Conservation (phyloP, 2,329 filamentous ascomycete species). For the Plectosphaerella cucumerina region DNA sequence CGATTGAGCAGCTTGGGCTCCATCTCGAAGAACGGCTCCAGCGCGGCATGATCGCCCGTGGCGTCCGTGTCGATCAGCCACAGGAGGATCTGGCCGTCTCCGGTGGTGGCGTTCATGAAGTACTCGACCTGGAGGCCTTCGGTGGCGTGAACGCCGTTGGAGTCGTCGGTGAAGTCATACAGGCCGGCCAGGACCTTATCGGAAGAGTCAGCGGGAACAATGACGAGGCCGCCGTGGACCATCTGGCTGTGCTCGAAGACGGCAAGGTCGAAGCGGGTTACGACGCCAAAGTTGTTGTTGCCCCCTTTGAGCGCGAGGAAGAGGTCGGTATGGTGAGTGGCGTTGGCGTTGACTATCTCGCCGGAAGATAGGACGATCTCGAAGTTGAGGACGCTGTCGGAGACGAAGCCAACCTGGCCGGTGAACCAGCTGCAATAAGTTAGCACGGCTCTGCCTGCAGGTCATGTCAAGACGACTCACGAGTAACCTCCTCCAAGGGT, state of each 20-base stretch:
- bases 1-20: slow-evolving; percentile 14
- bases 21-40: slow-evolving; percentile 14
- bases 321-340: slow-evolving; percentile 4
- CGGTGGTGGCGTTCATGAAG: slow-evolving; percentile 13
- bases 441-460: not conserved
- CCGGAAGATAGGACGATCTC: slow-evolving; percentile 10
- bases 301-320: slow-evolving; percentile 11
- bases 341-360: slow-evolving; percentile 7
- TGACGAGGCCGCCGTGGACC: slow-evolving; percentile 31
- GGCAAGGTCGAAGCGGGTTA: slow-evolving; percentile 7
- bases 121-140: slow-evolving; percentile 14
- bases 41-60: slow-evolving; percentile 8
- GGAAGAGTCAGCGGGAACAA: slow-evolving; percentile 19
- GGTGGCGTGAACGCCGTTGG: slow-evolving; percentile 8
- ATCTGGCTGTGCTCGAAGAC: slow-evolving; percentile 1
- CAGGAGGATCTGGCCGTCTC: slow-evolving; percentile 11
- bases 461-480: not conserved
- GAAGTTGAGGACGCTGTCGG: slow-evolving; percentile 16
- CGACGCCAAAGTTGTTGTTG: slow-evolving; percentile 12
- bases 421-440: slow-evolving; percentile 12
- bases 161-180: slow-evolving; percentile 5
- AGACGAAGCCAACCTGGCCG: slow-evolving; percentile 15
- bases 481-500: slow-evolving; percentile 19
- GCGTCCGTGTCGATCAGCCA: slow-evolving; percentile 11
- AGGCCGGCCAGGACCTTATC: slow-evolving; percentile 6